A percentile compares a stretch with the other conserved stretches of the same genome.
Evolutionary conservation across 306 rosid species (phyloP).

Genomic region (Senna siamea): DNA sequence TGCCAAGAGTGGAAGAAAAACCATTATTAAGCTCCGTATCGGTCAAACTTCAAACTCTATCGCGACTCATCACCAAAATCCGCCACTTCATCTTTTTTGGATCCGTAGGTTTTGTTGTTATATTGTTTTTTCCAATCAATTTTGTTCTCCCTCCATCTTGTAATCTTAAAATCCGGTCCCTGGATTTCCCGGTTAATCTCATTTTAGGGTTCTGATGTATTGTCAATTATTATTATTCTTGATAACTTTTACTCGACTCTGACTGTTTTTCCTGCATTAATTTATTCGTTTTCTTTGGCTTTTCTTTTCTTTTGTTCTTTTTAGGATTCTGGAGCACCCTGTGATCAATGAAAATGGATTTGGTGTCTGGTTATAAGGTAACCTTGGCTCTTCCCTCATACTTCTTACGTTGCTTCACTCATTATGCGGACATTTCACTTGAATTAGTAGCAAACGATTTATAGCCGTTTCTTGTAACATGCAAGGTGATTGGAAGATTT

Average conservation of each 20-base stretch:
- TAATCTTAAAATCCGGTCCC: not conserved
- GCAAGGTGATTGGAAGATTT: not conserved
- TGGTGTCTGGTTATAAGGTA: conserved; percentile 97
- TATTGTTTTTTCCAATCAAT: not conserved
- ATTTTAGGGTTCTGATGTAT: conserved; percentile 37
- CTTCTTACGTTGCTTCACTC: not conserved
- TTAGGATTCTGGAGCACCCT: conserved; percentile 37
- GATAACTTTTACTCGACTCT: conserved; percentile 13
- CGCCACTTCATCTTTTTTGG: not conserved
- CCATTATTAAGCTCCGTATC: not conserved
- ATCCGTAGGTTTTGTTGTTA: conserved; percentile 30
- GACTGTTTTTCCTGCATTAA: not conserved
- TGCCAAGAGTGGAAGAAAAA: not conserved
- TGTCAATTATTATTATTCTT: conserved; percentile 10
- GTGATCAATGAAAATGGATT: conserved; percentile 72
- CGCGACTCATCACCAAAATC: not conserved
- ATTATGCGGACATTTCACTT: not conserved
- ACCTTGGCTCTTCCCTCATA: not conserved
- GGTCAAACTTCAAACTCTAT: conserved; percentile 1
- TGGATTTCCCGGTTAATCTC: not conserved
- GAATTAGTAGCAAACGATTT: not conserved
- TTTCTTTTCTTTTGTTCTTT: not conserved
- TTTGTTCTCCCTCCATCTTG: not conserved
- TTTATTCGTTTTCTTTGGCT: not conserved
- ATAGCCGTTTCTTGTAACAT: not conserved